Conservation (phyloP, 116 monocot genomes). For the Iris pallida region DNA sequence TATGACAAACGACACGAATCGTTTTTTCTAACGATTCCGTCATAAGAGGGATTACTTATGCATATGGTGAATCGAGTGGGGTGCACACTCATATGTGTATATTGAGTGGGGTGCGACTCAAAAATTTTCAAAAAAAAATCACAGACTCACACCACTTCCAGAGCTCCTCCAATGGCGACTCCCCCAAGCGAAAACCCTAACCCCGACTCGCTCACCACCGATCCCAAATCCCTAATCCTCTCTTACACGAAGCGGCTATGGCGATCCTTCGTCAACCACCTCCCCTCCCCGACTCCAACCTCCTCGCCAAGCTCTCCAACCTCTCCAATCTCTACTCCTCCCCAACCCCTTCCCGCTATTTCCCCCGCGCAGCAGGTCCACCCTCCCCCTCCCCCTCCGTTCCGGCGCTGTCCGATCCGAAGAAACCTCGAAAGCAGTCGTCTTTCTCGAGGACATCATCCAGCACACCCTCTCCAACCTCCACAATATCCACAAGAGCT, state of each 20-base stretch:
- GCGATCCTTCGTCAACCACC: constrained; percentile 21
- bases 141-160: no score
- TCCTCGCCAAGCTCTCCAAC: constrained; percentile 38
- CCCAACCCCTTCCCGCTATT: constrained; percentile 5
- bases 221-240: constrained; percentile 26
- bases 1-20: no score
- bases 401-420: constrained; percentile 20
- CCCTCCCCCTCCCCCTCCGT: constrained; percentile 55
- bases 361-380: constrained; percentile 13
- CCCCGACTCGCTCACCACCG: neutral
- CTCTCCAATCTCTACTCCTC: constrained; percentile 18
- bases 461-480: constrained; percentile 49
- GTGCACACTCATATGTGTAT: no score
- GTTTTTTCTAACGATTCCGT: no score
- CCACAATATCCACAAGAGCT: constrained; percentile 76
- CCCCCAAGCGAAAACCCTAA: constrained; percentile 8
- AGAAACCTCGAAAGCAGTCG: constrained; percentile 44
- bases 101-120: no score
- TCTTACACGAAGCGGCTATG: constrained; percentile 40
- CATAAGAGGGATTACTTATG: no score
- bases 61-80: no score
- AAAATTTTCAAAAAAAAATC: no score
- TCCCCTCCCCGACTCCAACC: constrained; percentile 36
- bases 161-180: neutral
- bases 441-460: constrained; percentile 66